Percentiles rank a stretch among this genome's conserved stretches.
Conservation (phyloP, 768 basidiomycete genomes). For the Lactarius akahatsu region DNA sequence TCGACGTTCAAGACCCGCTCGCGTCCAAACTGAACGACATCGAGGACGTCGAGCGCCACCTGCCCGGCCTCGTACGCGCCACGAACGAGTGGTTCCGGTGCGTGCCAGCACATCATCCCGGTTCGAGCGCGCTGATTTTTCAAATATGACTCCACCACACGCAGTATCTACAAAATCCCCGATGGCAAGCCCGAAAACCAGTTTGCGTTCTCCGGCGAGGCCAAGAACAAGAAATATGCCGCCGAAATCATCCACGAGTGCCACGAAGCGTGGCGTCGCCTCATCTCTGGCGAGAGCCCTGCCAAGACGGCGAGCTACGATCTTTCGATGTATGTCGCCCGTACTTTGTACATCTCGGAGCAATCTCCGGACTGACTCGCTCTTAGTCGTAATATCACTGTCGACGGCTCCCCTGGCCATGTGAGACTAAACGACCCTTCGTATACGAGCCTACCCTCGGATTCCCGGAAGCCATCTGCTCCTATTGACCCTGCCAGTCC, state of each 20-base stretch:
- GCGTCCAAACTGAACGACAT: conserved; percentile 97
- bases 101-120: neutral
- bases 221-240: conserved; percentile 99
- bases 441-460: conserved; percentile 67
- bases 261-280: conserved; percentile 97
- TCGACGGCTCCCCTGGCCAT: conserved; percentile 71
- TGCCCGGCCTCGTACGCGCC: conserved; percentile 93
- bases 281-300: conserved; percentile 76
- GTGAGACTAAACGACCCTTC: conserved; percentile 57
- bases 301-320: conserved; percentile 73
- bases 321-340: conserved; percentile 67
- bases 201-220: conserved; percentile 99
- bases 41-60: conserved; percentile 97
- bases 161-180: conserved; percentile 93
- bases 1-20: conserved; percentile 93
- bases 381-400: conserved; percentile 74
- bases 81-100: conserved; percentile 99
- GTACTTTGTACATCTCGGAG: neutral
- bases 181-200: conserved; percentile 97
- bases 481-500: conserved; percentile 88
- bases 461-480: conserved; percentile 81
- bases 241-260: conserved; percentile 99
- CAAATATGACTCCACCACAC: neutral
- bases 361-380: neutral
- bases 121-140: neutral